phyloP scores from a whole-genome alignment of 345 rosid species.

The Gossypium longicalyx region DNA sequence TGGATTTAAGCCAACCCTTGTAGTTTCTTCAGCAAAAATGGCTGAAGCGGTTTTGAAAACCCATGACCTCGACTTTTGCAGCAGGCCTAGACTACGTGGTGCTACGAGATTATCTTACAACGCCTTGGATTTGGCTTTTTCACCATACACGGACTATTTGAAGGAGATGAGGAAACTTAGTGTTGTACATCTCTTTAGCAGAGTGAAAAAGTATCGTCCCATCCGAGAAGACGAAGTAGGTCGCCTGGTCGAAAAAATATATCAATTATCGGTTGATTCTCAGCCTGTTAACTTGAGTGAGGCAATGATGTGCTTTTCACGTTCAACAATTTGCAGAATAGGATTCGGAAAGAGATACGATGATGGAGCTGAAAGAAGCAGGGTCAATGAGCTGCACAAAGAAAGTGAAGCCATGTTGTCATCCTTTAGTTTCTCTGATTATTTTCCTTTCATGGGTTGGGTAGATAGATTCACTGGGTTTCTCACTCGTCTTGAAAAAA shows the following conservation, averaged over 20 bases:
- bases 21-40: constrained; percentile 27
- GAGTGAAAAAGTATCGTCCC: constrained; percentile 30
- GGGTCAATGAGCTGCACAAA: constrained; percentile 21
- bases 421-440: constrained; percentile 15
- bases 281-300: constrained; percentile 25
- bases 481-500: constrained; percentile 25
- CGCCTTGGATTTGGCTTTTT: constrained; percentile 27
- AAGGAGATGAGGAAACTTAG: constrained; percentile 29
- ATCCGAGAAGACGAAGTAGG: constrained; percentile 40
- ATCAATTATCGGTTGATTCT: constrained; percentile 16
- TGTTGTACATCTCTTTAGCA: constrained; percentile 24
- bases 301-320: background rate
- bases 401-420: constrained; percentile 22
- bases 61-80: constrained; percentile 28
- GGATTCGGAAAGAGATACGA: background rate
- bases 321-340: background rate
- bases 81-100: constrained; percentile 20
- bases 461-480: constrained; percentile 37
- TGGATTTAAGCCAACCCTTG: constrained; percentile 14
- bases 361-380: constrained; percentile 25
- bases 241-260: constrained; percentile 25
- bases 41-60: constrained; percentile 27
- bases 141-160: constrained; percentile 25
- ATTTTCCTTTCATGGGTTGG: constrained; percentile 39
- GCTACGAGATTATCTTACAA: constrained; percentile 25